Base-by-base conservation (phyloP, 305 asterid genomes). In the Solanum hybrid region DNA sequence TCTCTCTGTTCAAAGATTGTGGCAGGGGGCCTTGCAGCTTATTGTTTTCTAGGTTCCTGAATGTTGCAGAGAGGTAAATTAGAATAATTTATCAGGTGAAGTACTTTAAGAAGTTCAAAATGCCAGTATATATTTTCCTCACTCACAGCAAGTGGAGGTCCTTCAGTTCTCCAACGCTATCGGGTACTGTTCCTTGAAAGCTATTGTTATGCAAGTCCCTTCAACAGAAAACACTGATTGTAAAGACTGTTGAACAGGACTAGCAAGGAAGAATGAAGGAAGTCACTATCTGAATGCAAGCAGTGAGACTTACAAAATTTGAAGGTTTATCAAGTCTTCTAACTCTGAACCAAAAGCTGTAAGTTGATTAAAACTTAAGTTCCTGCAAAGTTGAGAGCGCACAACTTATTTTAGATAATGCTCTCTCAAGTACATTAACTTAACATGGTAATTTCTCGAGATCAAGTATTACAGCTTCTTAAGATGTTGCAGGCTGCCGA, bases 161-260 rank as follows among this genome's bases (percentile, higher is more conserved):
- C 90, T 90, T 95, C 17, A 97, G 92, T 91, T 96, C 98, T 87
- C 96, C 99, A 92, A 95, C 87, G 93, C 95, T 94, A 26, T 93
- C 96, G 2, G 99, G 98, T 61, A 97, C 97, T 86, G 86, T 83
- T 91, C 99, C 99, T 79, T 91, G 94, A 92, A 97, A 91, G 91
- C 98, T 97, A 87, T 97, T 97, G 92, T 97, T 96, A 76, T 92
- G 95, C 94, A 97, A 93, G 90, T 96, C 99, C 95, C 99, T 97
- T 92, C 91, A 83, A 79, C 10, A 77, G 45, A 91, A 92, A 89
- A 79, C 33, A 37, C 39, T 22, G 32, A 27, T 31, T 90, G 15
- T 84, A 20, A 73, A 20, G 7, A 5, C 22, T 10, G 45, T 57
- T 45, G 75, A 9, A 83, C 75, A 45, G 34, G 68, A 6, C 73